These are phyloP conservation scores for Blastocystis sp. DNA, from an alignment of 352 stramenopile species.

Conservation along the genomic window DNA sequence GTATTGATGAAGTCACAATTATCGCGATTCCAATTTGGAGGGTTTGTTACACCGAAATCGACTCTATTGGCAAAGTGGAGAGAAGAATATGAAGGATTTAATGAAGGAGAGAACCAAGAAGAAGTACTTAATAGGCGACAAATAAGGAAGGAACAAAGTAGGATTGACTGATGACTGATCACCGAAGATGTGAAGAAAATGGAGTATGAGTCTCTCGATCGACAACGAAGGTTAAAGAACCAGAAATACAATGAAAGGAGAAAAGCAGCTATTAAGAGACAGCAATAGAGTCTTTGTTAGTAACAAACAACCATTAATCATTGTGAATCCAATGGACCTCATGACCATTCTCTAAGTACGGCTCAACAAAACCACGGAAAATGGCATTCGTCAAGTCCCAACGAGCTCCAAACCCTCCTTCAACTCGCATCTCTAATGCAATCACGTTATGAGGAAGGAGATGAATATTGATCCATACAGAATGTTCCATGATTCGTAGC, in stretches of 20 bases:
- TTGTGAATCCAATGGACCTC: conserved; percentile 72
- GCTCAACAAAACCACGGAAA: conserved; percentile 77
- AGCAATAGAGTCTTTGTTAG: not conserved
- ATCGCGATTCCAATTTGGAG: conserved; percentile 23
- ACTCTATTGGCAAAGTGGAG: conserved; percentile 3
- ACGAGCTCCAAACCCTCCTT: conserved; percentile 72
- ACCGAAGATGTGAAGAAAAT: not conserved
- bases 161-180: not conserved
- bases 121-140: not conserved
- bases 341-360: conserved; percentile 74
- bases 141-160: not conserved
- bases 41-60: not conserved
- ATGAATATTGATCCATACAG: conserved; percentile 76
- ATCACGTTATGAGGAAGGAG: conserved; percentile 71
- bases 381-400: conserved; percentile 69
- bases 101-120: not conserved
- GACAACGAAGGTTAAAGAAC: not conserved
- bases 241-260: conserved; percentile 47
- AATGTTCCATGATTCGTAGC: conserved; percentile 68
- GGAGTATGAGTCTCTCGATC: not conserved
- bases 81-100: not conserved
- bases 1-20: not conserved
- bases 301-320: not conserved
- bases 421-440: conserved; percentile 73
- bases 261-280: not conserved